Percentiles rank a stretch among this genome's conserved stretches.
phyloP scores from a whole-genome alignment of 2,329 filamentous ascomycete genomes.

The Exophiala lecanii-corni region DNA sequence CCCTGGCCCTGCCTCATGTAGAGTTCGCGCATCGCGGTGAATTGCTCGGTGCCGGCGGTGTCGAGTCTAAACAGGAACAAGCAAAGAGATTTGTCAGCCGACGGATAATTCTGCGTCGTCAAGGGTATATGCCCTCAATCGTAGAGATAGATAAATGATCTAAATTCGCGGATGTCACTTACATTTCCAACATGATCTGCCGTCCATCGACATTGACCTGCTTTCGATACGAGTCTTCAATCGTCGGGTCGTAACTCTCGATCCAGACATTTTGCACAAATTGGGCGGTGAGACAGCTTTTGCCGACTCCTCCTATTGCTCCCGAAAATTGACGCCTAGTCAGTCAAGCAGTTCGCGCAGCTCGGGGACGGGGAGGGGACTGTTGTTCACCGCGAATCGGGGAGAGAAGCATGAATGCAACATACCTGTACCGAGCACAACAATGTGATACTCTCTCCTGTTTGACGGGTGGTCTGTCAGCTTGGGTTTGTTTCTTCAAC shows the following conservation, averaged over 20 bases:
- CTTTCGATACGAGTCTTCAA: constrained; percentile 83
- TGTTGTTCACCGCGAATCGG: not conserved
- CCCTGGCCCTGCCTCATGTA: constrained; percentile 94
- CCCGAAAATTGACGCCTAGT: constrained; percentile 8
- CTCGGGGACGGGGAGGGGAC: not conserved
- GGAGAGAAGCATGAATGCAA: constrained; percentile 15
- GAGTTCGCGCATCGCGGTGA: constrained; percentile 63
- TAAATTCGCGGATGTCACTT: no score
- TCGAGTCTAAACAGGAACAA: constrained; percentile 62
- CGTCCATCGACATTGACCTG: constrained; percentile 86
- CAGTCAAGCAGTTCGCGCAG: no score
- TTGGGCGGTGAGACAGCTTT: constrained; percentile 88
- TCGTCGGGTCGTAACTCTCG: constrained; percentile 83
- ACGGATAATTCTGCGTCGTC: no score
- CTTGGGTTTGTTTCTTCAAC: not conserved
- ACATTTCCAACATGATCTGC: constrained; percentile 88
- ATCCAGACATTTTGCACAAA: constrained; percentile 95
- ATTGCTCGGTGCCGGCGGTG: constrained; percentile 87
- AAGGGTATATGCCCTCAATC: no score
- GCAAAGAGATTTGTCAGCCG: constrained; percentile 58
- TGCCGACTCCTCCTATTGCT: constrained; percentile 73
- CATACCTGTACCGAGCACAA: constrained; percentile 74
- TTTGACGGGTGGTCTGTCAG: constrained; percentile 6
- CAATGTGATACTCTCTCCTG: constrained; percentile 76
- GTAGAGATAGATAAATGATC: no score